phyloP scores from a whole-genome alignment of 2,329 filamentous ascomycete genomes.

The Gliomastix tumulicola region DNA sequence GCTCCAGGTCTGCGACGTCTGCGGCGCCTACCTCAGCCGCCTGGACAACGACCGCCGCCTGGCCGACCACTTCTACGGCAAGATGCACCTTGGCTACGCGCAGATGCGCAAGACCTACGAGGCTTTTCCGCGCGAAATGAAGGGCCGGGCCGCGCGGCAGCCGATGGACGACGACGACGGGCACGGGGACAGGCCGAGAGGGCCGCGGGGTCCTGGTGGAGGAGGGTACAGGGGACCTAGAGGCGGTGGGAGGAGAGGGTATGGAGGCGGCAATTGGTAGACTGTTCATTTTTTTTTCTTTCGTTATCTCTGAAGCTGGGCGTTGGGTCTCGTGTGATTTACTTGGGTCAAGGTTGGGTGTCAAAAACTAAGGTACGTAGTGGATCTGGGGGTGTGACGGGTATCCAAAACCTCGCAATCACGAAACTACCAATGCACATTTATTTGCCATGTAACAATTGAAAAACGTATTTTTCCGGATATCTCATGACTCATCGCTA shows the following conservation, averaged over 20 bases:
- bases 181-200: slow-evolving; percentile 25
- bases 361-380: too few species aligned
- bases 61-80: slow-evolving; percentile 97
- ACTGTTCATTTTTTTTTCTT: background rate
- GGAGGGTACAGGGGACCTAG: slow-evolving; percentile 38
- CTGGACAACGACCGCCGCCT: slow-evolving; percentile 91
- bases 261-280: slow-evolving; percentile 17
- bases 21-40: slow-evolving; percentile 85
- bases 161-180: slow-evolving; percentile 43
- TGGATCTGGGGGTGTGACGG: too few species aligned
- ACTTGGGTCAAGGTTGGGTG: too few species aligned
- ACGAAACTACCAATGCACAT: too few species aligned
- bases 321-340: background rate
- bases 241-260: slow-evolving; percentile 42
- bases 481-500: too few species aligned
- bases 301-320: background rate
- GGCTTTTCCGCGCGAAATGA: slow-evolving; percentile 78
- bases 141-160: slow-evolving; percentile 54
- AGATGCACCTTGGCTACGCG: slow-evolving; percentile 98
- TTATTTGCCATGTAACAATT: too few species aligned
- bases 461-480: too few species aligned
- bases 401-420: too few species aligned
- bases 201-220: slow-evolving; percentile 2
- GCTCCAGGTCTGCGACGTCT: slow-evolving; percentile 96
- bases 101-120: slow-evolving; percentile 96